Percentiles rank a stretch among this genome's conserved stretches.
These are phyloP conservation scores for Incumbomyces delicatus DNA, from an alignment of 2,329 filamentous ascomycete species.

Conservation along the genomic window DNA sequence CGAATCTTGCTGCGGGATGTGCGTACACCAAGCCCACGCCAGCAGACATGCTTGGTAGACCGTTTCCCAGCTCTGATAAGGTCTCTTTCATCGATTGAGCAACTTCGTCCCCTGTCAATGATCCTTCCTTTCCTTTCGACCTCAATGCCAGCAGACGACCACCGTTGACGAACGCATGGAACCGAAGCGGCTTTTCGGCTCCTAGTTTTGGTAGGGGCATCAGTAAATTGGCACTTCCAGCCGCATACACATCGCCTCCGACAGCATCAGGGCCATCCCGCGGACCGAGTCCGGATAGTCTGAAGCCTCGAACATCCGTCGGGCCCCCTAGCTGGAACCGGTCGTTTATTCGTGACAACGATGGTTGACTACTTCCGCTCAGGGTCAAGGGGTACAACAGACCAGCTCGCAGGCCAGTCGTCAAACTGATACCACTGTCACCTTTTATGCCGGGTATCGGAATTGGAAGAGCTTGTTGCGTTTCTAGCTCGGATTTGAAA, in stretches of 20 bases:
- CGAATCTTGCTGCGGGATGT: constrained; percentile 84
- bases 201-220: constrained; percentile 75
- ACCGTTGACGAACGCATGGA: constrained; percentile 87
- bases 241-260: constrained; percentile 85
- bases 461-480: constrained; percentile 65
- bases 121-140: constrained; percentile 39
- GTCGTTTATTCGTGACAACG: constrained; percentile 76
- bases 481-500: constrained; percentile 80
- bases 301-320: constrained; percentile 89
- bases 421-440: constrained; percentile 70
- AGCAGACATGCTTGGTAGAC: constrained; percentile 73
- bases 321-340: constrained; percentile 91
- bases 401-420: constrained; percentile 70
- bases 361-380: constrained; percentile 43
- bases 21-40: constrained; percentile 90
- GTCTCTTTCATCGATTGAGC: constrained; percentile 44
- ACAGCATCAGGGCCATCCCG: constrained; percentile 77
- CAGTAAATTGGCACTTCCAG: constrained; percentile 75
- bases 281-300: constrained; percentile 77
- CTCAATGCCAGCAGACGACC: constrained; percentile 72
- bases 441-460: constrained; percentile 58
- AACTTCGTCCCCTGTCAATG: constrained; percentile 40
- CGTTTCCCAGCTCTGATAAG: constrained; percentile 59
- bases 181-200: constrained; percentile 69
- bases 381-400: constrained; percentile 72